Evolutionary conservation across 176 grass and related monocot species (phyloP).

Genomic region (Phoenix roebelenii): DNA sequence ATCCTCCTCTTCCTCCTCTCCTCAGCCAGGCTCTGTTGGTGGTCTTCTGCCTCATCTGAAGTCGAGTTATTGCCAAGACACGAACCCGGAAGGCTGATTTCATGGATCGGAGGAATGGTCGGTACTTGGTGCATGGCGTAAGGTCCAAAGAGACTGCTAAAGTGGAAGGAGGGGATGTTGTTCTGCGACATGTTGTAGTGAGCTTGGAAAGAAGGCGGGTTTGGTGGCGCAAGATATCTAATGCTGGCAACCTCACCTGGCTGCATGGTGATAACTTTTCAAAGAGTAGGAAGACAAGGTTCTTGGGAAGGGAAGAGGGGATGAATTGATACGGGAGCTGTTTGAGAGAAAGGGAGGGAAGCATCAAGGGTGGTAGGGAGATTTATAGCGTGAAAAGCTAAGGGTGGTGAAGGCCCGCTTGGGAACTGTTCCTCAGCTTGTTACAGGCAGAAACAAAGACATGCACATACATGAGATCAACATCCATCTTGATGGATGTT

Average conservation of each 20-base stretch:
- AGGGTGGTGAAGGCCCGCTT: not conserved
- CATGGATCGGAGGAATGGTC: conserved; percentile 32
- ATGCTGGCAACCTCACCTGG: conserved; percentile 72
- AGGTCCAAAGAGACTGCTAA: conserved; percentile 11
- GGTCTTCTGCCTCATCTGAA: conserved; percentile 32
- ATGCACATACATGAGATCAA: conserved; percentile 9
- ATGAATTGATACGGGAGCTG: not conserved
- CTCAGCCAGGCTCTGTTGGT: conserved; percentile 26
- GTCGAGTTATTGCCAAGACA: conserved; percentile 21
- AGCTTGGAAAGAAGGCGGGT: conserved; percentile 41
- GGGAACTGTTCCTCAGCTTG: not conserved
- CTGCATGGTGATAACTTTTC: conserved; percentile 34
- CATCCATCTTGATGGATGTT: conserved; percentile 8
- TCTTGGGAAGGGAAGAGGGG: conserved; percentile 21
- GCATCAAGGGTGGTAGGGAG: conserved; percentile 22
- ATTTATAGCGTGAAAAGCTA: conserved; percentile 62
- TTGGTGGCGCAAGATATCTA: conserved; percentile 41
- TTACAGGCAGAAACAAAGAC: conserved; percentile 6
- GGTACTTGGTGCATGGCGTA: conserved; percentile 7
- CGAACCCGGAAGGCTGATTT: conserved; percentile 20
- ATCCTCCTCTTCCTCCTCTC: conserved; percentile 68
- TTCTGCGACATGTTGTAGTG: conserved; percentile 50
- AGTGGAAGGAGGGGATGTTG: conserved; percentile 44
- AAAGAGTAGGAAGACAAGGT: conserved; percentile 18
- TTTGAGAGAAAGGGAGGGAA: conserved; percentile 25